These are phyloP conservation scores for Liriodendron chinense DNA, from an alignment of 164 flowering plant species.

Conservation along the genomic window DNA sequence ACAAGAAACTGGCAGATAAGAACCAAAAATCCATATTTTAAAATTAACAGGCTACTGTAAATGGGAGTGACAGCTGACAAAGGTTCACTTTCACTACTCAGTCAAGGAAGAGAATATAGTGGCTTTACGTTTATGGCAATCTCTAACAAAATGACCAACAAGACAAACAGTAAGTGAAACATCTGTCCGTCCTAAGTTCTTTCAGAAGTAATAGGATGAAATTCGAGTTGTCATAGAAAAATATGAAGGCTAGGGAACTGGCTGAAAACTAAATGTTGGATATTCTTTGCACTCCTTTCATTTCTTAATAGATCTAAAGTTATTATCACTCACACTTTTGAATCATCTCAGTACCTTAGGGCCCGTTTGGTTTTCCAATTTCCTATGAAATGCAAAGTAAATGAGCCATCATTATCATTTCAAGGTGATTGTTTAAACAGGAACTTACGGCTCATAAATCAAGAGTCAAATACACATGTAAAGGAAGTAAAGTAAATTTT, in stretches of 20 bases:
- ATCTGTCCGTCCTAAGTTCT: not conserved
- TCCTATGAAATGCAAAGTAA: too few relatives aligned
- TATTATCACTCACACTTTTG: too few relatives aligned
- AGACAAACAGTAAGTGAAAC: not conserved
- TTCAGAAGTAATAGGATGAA: not conserved
- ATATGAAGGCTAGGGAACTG: not conserved
- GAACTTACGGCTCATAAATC: too few relatives aligned
- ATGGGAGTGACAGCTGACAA: not conserved
- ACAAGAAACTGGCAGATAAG: not conserved
- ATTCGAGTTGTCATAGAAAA: not conserved
- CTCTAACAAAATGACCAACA: not conserved
- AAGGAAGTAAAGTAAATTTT: too few relatives aligned
- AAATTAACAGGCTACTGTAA: not conserved
- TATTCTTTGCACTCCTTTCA: too few relatives aligned
- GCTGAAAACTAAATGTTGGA: not conserved
- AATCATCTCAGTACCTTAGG: too few relatives aligned
- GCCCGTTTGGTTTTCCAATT: too few relatives aligned
- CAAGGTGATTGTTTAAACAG: too few relatives aligned
- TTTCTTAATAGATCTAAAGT: too few relatives aligned
- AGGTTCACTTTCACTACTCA: not conserved
- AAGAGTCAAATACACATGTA: too few relatives aligned
- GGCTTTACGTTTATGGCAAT: not conserved
- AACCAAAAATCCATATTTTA: conserved; percentile 1
- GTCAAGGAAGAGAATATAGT: not conserved
- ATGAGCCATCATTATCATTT: too few relatives aligned